Evolutionary conservation across 331 rosid genomes (phyloP).

Genomic region (Rhamnella rubrinervis): DNA sequence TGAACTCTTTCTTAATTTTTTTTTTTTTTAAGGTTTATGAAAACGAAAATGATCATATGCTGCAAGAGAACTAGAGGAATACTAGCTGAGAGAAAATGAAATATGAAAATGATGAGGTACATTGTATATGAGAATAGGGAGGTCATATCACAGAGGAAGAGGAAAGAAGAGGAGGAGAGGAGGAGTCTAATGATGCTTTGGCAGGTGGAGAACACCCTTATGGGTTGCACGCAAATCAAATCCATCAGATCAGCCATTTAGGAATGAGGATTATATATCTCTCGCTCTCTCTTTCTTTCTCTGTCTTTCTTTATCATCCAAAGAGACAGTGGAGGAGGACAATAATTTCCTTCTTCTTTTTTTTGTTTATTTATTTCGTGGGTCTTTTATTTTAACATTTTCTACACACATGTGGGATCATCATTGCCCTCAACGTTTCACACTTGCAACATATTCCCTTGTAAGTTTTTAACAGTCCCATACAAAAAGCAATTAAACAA

Average conservation of each 20-base stretch:
- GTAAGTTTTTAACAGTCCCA: neutral
- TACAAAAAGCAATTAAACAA: neutral
- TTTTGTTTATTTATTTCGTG: constrained; percentile 33
- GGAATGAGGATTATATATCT: too few relatives aligned
- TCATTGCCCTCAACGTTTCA: constrained; percentile 21
- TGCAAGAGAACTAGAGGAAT: too few relatives aligned
- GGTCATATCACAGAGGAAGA: constrained; percentile 18
- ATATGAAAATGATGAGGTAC: too few relatives aligned
- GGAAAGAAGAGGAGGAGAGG: constrained; percentile 9
- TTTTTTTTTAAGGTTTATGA: too few relatives aligned
- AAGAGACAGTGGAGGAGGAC: constrained; percentile 36
- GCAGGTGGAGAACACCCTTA: constrained; percentile 24
- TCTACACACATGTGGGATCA: constrained; percentile 42
- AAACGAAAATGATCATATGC: too few relatives aligned
- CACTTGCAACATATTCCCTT: constrained; percentile 2
- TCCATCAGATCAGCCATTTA: too few relatives aligned
- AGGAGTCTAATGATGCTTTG: constrained; percentile 23
- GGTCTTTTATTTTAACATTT: constrained; percentile 24
- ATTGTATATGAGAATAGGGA: neutral
- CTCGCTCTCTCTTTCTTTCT: neutral
- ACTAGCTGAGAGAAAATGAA: too few relatives aligned
- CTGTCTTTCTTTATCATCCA: constrained; percentile 30
- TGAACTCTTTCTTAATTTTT: too few relatives aligned
- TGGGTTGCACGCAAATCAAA: constrained; percentile 10
- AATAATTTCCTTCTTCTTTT: constrained; percentile 28